Conservation (phyloP, 2,329 filamentous ascomycete genomes). For the Fusarium sp. region DNA sequence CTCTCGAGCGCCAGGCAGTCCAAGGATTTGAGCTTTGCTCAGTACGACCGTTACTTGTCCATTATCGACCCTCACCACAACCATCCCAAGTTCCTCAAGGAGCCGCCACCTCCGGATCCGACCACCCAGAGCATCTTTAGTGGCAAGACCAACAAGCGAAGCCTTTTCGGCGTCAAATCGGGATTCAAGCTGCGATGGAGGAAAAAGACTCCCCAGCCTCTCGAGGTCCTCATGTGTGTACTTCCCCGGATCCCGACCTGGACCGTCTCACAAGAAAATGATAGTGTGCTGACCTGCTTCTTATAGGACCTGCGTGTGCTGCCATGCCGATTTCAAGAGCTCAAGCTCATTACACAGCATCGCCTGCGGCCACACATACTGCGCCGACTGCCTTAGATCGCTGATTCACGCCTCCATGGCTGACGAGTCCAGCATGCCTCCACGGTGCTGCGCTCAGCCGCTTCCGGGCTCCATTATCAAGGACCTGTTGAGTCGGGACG, state of each 20-base stretch:
- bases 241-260: constrained; percentile 7
- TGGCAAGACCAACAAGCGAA: constrained; percentile 56
- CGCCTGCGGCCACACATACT: constrained; percentile 70
- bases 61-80: constrained; percentile 57
- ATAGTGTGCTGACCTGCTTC: constrained; percentile 31
- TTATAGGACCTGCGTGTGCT: constrained; percentile 67
- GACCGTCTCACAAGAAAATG: constrained; percentile 11
- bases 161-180: constrained; percentile 59
- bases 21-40: constrained; percentile 59
- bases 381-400: constrained; percentile 64
- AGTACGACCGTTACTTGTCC: constrained; percentile 65
- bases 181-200: constrained; percentile 58
- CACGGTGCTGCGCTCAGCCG: constrained; percentile 69
- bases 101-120: constrained; percentile 46
- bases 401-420: constrained; percentile 66
- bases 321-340: constrained; percentile 64
- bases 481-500: constrained; percentile 61
- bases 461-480: constrained; percentile 64
- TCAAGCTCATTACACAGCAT: constrained; percentile 60
- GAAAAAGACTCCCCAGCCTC: constrained; percentile 50
- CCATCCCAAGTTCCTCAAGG: constrained; percentile 56
- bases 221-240: constrained; percentile 49
- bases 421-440: constrained; percentile 72
- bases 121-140: constrained; percentile 58
- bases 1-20: constrained; percentile 43